Conservation (phyloP, 192 early-diverging fungal genomes). For the Cladochytrium replicatum region DNA sequence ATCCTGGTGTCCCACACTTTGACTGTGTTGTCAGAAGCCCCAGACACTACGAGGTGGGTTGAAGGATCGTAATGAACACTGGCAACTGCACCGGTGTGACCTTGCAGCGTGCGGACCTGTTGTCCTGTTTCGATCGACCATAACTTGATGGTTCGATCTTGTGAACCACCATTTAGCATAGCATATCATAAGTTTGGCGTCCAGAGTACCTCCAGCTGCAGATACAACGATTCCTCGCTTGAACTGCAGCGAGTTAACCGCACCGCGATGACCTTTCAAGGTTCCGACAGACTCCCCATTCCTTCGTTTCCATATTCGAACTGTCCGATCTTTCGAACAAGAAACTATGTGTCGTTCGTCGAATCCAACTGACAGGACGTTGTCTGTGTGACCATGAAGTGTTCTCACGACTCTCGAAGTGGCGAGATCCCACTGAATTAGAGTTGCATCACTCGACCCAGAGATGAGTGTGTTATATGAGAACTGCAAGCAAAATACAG, state of each 20-base stretch:
- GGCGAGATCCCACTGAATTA: slow-evolving; percentile 65
- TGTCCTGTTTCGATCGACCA: slow-evolving; percentile 70
- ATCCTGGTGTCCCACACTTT: slow-evolving; percentile 63
- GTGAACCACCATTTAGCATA: too few species aligned
- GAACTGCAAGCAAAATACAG: slow-evolving; percentile 81
- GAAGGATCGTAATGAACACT: slow-evolving; percentile 88
- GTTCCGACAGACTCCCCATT: slow-evolving; percentile 44
- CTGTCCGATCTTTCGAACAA: slow-evolving; percentile 44
- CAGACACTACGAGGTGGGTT: slow-evolving; percentile 68
- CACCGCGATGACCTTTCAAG: slow-evolving; percentile 56
- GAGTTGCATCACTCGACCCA: slow-evolving; percentile 73
- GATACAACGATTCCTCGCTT: slow-evolving; percentile 19
- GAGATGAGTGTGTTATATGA: slow-evolving; percentile 54
- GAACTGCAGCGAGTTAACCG: slow-evolving; percentile 72
- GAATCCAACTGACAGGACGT: slow-evolving; percentile 38
- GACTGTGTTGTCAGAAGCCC: slow-evolving; percentile 72
- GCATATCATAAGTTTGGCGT: too few species aligned
- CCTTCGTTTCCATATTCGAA: slow-evolving; percentile 62
- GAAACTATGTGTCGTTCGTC: slow-evolving; percentile 24
- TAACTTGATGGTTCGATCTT: slow-evolving; percentile 66
- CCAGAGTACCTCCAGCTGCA: slow-evolving; percentile 23
- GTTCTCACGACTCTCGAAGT: slow-evolving; percentile 34
- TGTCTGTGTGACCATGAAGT: slow-evolving; percentile 29
- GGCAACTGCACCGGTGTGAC: slow-evolving; percentile 75
- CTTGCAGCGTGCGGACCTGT: slow-evolving; percentile 53